phyloP scores from a whole-genome alignment of 2,329 filamentous ascomycete genomes.

The Chrysoporthe deuterocubensis region DNA sequence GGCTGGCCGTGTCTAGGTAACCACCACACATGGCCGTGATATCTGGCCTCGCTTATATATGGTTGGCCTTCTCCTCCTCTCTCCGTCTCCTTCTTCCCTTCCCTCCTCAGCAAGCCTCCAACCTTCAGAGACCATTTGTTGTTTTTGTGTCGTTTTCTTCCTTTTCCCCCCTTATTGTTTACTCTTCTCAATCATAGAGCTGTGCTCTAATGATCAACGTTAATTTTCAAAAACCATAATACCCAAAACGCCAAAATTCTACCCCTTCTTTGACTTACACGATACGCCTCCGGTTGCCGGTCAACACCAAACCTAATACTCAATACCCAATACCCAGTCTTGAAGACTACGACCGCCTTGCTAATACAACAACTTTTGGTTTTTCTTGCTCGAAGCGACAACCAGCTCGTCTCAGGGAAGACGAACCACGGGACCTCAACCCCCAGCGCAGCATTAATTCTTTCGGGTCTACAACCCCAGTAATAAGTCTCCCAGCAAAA shows the following conservation, averaged over 20 bases:
- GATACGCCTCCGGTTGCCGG: conserved; percentile 49
- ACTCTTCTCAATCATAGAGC: conserved; percentile 37
- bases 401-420: conserved; percentile 19
- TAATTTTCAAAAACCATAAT: conserved; percentile 28
- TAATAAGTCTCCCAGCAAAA: conserved; percentile 46
- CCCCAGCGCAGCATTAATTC: conserved; percentile 39
- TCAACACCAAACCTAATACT: conserved; percentile 47
- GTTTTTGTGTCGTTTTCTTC: conserved; percentile 46
- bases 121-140: conserved; percentile 57
- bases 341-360: conserved; percentile 40
- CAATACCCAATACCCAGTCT: conserved; percentile 32
- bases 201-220: conserved; percentile 40
- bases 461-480: conserved; percentile 35
- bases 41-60: conserved; percentile 46
- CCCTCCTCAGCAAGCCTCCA: conserved; percentile 69
- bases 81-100: conserved; percentile 44
- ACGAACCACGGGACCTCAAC: conserved; percentile 42
- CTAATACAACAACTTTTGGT: conserved; percentile 55
- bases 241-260: conserved; percentile 32
- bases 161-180: conserved; percentile 35
- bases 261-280: conserved; percentile 36
- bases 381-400: conserved; percentile 59
- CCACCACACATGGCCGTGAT: conserved; percentile 37
- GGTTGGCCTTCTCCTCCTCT: conserved; percentile 40
- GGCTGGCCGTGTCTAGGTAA: conserved; percentile 27